Base-by-base conservation (phyloP, 352 stramenopile genomes). In the Blastocystis sp. region DNA sequence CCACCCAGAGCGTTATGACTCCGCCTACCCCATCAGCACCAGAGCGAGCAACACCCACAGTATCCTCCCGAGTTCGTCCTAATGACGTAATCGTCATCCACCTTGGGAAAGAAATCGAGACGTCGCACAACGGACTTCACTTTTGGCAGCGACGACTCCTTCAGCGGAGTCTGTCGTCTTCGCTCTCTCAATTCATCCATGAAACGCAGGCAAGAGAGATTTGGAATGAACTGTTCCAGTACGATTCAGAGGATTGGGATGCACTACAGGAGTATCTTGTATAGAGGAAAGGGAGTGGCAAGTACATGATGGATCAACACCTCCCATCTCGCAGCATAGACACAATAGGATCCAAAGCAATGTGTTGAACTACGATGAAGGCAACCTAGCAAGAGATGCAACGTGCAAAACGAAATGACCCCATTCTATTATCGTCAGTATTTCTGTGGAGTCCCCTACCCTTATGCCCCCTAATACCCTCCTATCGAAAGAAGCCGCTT, bases 1-100 rank as follows among this genome's bases (percentile, higher is more conserved):
- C 21, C 14, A 81, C 61, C 19, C 28, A 34, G 3, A 59, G 9
- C 11, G 71, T 81, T 10, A 81, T 42, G 19, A 81, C 54, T 17
- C 40, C 42, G 28, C 59, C 71, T 81, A 81, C 71, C 4, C 21
- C 28, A 42, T 65, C 40, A 63, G 7, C 42, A 3, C 17, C 14
- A 11, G 4, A 40, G 4, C 40, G 10, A n/a, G 24, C 21, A 14
- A 6, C 48, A 57, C 6, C n/a, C 43, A 81, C 71, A 43, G 65
- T 65, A 81, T 3, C 71, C 71, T 38, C 71, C 71, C 43, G 34
- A 24, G 40, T 81, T 81, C 61, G 71, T 81, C 43, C 65, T 63
- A 9, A 81, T 66, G 6, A 81, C 71, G 65, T 81, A 81, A 40
- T 81, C 71, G 40, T 81, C 71, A 45, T 81, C 52, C 28, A 81